Base-by-base conservation (phyloP, 1,284 basidiomycete genomes). In the Sporisorium exsertum region DNA sequence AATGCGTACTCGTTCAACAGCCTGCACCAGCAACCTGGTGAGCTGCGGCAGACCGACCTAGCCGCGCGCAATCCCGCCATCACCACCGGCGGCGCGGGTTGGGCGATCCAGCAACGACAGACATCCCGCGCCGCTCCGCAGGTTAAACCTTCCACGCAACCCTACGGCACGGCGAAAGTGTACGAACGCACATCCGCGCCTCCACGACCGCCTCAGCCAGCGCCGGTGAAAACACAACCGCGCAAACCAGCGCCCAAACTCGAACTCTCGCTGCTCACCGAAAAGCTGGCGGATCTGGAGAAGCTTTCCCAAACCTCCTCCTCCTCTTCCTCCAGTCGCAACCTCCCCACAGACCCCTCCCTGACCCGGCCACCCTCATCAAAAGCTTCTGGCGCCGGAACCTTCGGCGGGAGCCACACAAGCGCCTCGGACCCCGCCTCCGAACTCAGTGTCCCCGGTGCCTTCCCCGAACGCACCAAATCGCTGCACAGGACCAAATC, bases 191-290 rank as follows among this genome's bases (percentile, higher is more conserved):
- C 29, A 49, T 12, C n/a, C 16, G 26, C 5, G 3, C 46, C 37
- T 20, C 58, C 13, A 51, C 58, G 32, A n/a, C 58, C 52, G 29
- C 50, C 35, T 4, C 37, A 37, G 20, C 15, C 13, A 5, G 24
- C 37, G 13, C 29, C 29, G 5, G 29, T 15, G 12, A 35, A 9
- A 2, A 22, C 37, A 16, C 57, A 26, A 3, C 4, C 55, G 2
- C 56, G 63, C 5, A 70, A 66, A 49, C 33, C 60, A 6, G 46
- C 64, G 3, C 67, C 72, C 13, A 68, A 69, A 52, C 64, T 70
- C n/a, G 67, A 70, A n/a, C 57, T 66, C 26, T 20, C 46, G 1
- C 29, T 70, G 16, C 58, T 75, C 7, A 61, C 67, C 18, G 60
- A 53, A 9, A 75, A 75, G 18, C 20, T 75, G 18, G 42, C 54